A percentile compares a stretch with the other conserved stretches of the same genome.
phyloP scores from a whole-genome alignment of 768 basidiomycete genomes.

The Leccinum rimulosum region DNA sequence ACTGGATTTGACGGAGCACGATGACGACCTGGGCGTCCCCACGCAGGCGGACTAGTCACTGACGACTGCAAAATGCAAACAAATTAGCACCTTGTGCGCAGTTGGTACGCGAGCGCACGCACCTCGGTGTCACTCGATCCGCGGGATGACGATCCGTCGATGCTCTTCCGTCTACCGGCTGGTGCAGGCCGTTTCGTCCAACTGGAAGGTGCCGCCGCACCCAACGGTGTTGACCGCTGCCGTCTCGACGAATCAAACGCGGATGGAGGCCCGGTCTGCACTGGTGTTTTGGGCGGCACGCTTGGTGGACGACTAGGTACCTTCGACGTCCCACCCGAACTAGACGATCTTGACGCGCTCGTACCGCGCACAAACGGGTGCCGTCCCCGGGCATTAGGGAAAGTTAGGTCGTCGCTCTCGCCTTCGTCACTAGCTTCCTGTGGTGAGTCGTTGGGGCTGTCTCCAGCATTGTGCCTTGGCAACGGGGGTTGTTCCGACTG shows the following conservation, averaged over 20 bases:
- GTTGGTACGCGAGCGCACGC: slow-evolving; percentile 15
- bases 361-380: slow-evolving; percentile 21
- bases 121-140: slow-evolving; percentile 74
- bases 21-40: slow-evolving; percentile 45
- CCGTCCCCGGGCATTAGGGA: slow-evolving; percentile 41
- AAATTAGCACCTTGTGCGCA: slow-evolving; percentile 11
- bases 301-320: slow-evolving; percentile 53
- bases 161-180: slow-evolving; percentile 66
- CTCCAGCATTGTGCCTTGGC: slow-evolving; percentile 10
- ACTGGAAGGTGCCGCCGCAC: slow-evolving; percentile 63
- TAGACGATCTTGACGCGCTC: slow-evolving; percentile 52
- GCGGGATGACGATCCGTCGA: slow-evolving; percentile 52
- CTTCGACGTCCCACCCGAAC: slow-evolving; percentile 47
- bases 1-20: slow-evolving; percentile 76
- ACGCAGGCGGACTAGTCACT: slow-evolving; percentile 41
- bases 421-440: slow-evolving; percentile 37
- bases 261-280: slow-evolving; percentile 42
- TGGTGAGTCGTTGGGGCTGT: slow-evolving; percentile 34
- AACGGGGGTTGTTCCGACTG: slow-evolving; percentile 12
- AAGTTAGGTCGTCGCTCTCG: slow-evolving; percentile 33
- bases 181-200: slow-evolving; percentile 71
- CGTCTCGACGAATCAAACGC: slow-evolving; percentile 69
- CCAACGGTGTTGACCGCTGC: slow-evolving; percentile 68
- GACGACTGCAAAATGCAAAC: slow-evolving; percentile 29
- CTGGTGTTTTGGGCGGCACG: slow-evolving; percentile 53